phyloP scores from a whole-genome alignment of 176 grass and related monocot genomes.

The Ampelocalamus luodianensis region DNA sequence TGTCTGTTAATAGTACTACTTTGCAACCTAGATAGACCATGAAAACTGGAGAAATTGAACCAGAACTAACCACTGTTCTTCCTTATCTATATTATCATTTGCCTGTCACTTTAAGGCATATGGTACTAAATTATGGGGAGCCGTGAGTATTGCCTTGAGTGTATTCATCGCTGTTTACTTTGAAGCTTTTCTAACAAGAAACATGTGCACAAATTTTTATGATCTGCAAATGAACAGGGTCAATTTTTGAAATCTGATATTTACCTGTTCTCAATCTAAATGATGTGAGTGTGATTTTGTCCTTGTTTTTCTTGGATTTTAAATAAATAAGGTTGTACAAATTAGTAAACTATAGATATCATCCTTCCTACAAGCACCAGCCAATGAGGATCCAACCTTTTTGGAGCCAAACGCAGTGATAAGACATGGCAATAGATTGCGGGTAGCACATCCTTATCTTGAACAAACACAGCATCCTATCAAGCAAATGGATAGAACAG shows the following conservation, averaged over 20 bases:
- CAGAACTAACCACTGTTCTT: neutral
- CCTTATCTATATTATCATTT: neutral
- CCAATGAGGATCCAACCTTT: slow-evolving; percentile 29
- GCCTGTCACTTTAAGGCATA: neutral
- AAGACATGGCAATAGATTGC: neutral
- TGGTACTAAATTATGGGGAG: neutral
- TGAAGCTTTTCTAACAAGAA: neutral
- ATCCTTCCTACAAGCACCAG: neutral
- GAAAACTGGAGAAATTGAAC: neutral
- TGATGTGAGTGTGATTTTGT: neutral
- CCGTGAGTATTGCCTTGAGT: neutral
- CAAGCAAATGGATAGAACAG: neutral
- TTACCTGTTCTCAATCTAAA: slow-evolving; percentile 8
- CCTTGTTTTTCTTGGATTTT: neutral
- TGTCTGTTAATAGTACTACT: neutral
- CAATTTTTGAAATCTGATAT: neutral
- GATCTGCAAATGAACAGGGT: neutral
- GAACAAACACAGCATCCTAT: neutral
- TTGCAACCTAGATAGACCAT: neutral
- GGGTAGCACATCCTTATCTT: slow-evolving; percentile 36
- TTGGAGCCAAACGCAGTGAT: neutral
- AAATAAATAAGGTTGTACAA: neutral
- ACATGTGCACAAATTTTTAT: neutral
- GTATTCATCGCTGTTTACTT: neutral
- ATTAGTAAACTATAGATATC: neutral